Percentiles rank a stretch among this genome's conserved stretches.
Evolutionary conservation across 2,329 filamentous ascomycete genomes (phyloP).

Genomic region (Pseudogymnoascus sp.): DNA sequence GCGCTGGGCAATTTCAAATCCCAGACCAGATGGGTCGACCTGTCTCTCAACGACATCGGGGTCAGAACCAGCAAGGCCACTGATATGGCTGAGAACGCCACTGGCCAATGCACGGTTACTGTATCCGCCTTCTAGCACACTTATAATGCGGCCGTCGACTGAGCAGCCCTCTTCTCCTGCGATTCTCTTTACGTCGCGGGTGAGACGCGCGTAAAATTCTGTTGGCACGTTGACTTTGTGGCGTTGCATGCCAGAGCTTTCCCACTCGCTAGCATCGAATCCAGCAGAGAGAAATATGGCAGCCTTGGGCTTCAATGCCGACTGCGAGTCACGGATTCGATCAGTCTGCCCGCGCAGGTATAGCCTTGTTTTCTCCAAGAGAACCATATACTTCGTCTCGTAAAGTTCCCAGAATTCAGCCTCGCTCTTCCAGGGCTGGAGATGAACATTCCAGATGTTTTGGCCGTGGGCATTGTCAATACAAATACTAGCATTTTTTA

Average conservation of each 20-base stretch:
- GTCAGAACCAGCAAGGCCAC: slow-evolving; percentile 62
- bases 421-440: slow-evolving; percentile 77
- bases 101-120: slow-evolving; percentile 85
- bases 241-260: slow-evolving; percentile 85
- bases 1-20: slow-evolving; percentile 51
- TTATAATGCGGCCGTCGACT: slow-evolving; percentile 80
- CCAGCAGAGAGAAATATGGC: slow-evolving; percentile 94
- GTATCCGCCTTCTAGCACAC: slow-evolving; percentile 92
- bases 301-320: slow-evolving; percentile 61
- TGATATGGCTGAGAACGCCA: slow-evolving; percentile 82
- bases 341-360: slow-evolving; percentile 70
- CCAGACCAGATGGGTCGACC: slow-evolving; percentile 38
- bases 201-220: slow-evolving; percentile 89
- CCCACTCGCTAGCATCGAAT: slow-evolving; percentile 95
- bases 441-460: slow-evolving; percentile 90
- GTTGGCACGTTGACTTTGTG: slow-evolving; percentile 95
- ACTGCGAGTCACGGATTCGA: slow-evolving; percentile 48
- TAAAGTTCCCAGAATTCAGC: slow-evolving; percentile 88
- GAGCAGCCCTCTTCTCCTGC: slow-evolving; percentile 70
- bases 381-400: slow-evolving; percentile 63
- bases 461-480: slow-evolving; percentile 92
- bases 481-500: slow-evolving; percentile 88
- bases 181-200: slow-evolving; percentile 73
- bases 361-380: slow-evolving; percentile 72
- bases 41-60: slow-evolving; percentile 33